A percentile compares a stretch with the other conserved stretches of the same genome.
These are phyloP conservation scores for Drosera spatulata DNA, from an alignment of 179 eudicot species.

Conservation along the genomic window DNA sequence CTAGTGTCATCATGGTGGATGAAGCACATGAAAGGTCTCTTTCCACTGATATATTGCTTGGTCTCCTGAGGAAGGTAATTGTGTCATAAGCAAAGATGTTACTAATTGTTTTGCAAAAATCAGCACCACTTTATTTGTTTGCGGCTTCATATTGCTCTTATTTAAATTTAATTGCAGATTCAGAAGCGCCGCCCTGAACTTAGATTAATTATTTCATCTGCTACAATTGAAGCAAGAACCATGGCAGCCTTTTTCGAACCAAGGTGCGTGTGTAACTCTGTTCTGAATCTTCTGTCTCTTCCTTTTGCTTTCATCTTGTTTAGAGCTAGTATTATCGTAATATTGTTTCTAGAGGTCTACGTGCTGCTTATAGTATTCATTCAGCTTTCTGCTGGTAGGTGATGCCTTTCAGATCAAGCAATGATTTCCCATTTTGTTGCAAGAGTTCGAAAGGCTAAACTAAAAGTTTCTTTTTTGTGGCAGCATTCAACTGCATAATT, in stretches of 20 bases:
- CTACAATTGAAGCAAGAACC: constrained; percentile 94
- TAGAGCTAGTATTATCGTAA: not conserved
- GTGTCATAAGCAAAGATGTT: not conserved
- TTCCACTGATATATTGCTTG: constrained; percentile 82
- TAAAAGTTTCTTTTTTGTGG: too few relatives aligned
- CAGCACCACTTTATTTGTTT: constrained; percentile 5
- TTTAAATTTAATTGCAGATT: constrained; percentile 35
- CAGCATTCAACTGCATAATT: too few relatives aligned
- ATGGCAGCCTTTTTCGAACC: constrained; percentile 68
- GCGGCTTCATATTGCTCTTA: constrained; percentile 1
- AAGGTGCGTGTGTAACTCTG: constrained; percentile 34
- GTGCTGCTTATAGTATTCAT: too few relatives aligned
- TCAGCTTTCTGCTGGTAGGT: too few relatives aligned
- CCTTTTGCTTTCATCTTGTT: not conserved
- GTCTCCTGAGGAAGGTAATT: constrained; percentile 85
- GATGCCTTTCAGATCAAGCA: too few relatives aligned
- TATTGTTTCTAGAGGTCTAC: too few relatives aligned
- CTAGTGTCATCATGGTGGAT: constrained; percentile 92
- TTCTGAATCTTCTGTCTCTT: constrained; percentile 1
- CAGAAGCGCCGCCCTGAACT: constrained; percentile 90
- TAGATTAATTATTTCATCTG: constrained; percentile 85
- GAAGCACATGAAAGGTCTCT: constrained; percentile 99
- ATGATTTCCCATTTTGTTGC: too few relatives aligned
- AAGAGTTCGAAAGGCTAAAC: too few relatives aligned
- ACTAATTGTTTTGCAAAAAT: constrained; percentile 1